Percentiles rank a stretch among this genome's conserved stretches.
phyloP scores from a whole-genome alignment of 805 yeast genomes.

The Cyberlindnera mycetangii region DNA sequence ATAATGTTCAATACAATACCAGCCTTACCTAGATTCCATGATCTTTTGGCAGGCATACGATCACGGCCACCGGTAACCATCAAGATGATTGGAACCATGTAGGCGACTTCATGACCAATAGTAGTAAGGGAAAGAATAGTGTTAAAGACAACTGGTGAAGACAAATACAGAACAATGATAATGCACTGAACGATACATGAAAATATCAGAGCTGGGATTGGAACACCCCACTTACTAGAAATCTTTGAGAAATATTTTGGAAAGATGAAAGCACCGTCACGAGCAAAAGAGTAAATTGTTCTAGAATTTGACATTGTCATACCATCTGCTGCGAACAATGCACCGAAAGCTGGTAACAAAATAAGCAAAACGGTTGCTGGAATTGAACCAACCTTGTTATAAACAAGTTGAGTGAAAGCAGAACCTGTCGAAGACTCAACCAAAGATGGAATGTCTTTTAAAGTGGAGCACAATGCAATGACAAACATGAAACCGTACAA shows the following conservation, averaged over 20 bases:
- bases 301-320: constrained; percentile 33
- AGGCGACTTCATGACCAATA: constrained; percentile 33
- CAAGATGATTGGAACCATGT: constrained; percentile 30
- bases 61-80: constrained; percentile 27
- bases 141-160: constrained; percentile 32
- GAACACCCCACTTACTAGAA: constrained; percentile 27
- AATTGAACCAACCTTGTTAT: constrained; percentile 27
- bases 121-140: constrained; percentile 33
- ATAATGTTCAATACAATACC: constrained; percentile 24
- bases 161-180: constrained; percentile 30
- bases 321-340: constrained; percentile 27
- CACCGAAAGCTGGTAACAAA: constrained; percentile 25
- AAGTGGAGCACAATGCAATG: constrained; percentile 30
- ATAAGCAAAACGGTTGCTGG: constrained; percentile 29
- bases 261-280: constrained; percentile 34
- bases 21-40: constrained; percentile 26
- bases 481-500: constrained; percentile 33
- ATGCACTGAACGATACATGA: constrained; percentile 27
- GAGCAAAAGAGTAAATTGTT: constrained; percentile 35
- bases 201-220: constrained; percentile 29
- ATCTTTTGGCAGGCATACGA: constrained; percentile 22
- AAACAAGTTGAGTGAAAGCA: constrained; percentile 26
- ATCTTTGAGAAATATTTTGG: constrained; percentile 30
- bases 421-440: constrained; percentile 25
- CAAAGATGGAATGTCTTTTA: constrained; percentile 22